Conservation (phyloP, 169 alveolate genomes). For the Plasmodium billcollinsi region DNA sequence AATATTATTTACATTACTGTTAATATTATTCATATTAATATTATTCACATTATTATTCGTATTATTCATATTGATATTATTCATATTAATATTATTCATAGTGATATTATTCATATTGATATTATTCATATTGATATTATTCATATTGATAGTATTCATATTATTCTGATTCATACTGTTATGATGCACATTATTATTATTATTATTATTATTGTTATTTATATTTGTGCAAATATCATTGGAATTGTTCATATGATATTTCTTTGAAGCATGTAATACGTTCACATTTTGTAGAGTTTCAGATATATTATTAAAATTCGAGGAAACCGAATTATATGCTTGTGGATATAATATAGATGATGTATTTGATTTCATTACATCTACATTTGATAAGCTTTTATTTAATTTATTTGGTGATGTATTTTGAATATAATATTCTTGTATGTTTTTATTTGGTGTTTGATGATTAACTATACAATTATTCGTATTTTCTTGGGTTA, state of each 20-base stretch:
- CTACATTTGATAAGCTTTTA: constrained; percentile 18
- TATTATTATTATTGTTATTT: neutral
- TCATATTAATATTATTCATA: too few relatives aligned
- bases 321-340: constrained; percentile 2
- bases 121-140: too few relatives aligned
- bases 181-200: neutral
- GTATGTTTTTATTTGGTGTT: constrained; percentile 15
- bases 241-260: neutral
- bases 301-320: neutral
- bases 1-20: too few relatives aligned
- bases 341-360: constrained; percentile 35
- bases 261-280: neutral
- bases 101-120: too few relatives aligned
- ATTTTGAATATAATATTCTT: constrained; percentile 22
- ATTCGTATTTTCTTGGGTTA: constrained; percentile 22
- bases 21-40: too few relatives aligned
- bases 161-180: too few relatives aligned
- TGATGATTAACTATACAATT: constrained; percentile 23
- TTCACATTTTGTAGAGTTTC: constrained; percentile 16
- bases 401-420: constrained; percentile 37
- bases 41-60: too few relatives aligned
- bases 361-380: constrained; percentile 14
- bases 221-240: neutral
- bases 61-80: too few relatives aligned
- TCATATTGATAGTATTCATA: too few relatives aligned